Percentiles rank a stretch among this genome's conserved stretches.
Evolutionary conservation across 345 rosid genomes (phyloP).

Genomic region (Noccaea caerulescens): DNA sequence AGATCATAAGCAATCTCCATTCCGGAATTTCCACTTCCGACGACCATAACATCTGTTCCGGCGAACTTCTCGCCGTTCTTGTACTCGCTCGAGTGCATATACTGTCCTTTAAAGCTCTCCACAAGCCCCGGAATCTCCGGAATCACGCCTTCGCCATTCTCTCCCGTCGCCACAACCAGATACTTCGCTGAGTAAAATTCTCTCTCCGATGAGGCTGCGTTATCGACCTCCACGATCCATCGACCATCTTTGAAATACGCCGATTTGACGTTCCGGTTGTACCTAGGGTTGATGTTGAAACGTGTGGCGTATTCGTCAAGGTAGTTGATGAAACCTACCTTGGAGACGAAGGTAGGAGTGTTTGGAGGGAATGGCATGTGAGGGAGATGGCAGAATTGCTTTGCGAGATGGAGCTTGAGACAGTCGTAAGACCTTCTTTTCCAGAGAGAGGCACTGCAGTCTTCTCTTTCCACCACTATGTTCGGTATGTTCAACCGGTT

Average conservation of each 20-base stretch:
- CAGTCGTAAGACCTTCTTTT: slow-evolving; percentile 56
- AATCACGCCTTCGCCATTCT: slow-evolving; percentile 48
- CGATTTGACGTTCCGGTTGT: slow-evolving; percentile 38
- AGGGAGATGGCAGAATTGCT: slow-evolving; percentile 61
- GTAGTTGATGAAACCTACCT: slow-evolving; percentile 49
- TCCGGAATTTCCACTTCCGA: slow-evolving; percentile 70
- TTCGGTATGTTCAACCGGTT: slow-evolving; percentile 46
- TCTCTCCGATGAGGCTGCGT: not conserved
- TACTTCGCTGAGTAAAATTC: slow-evolving; percentile 48
- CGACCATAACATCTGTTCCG: slow-evolving; percentile 57
- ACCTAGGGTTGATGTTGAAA: slow-evolving; percentile 45
- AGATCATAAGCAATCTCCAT: slow-evolving; percentile 69
- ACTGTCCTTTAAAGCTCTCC: slow-evolving; percentile 48
- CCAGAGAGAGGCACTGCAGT: slow-evolving; percentile 64
- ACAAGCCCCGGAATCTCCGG: slow-evolving; percentile 48
- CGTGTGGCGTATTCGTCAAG: slow-evolving; percentile 52
- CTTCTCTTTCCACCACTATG: slow-evolving; percentile 58
- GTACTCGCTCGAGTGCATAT: slow-evolving; percentile 53
- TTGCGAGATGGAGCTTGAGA: slow-evolving; percentile 55
- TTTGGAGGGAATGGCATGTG: slow-evolving; percentile 46
- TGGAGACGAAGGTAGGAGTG: slow-evolving; percentile 52
- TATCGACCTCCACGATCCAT: slow-evolving; percentile 51
- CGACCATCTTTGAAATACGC: slow-evolving; percentile 29
- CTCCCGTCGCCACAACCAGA: slow-evolving; percentile 61
- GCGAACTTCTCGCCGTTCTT: slow-evolving; percentile 39